Percentiles rank a stretch among this genome's conserved stretches.
phyloP scores from a whole-genome alignment of 176 grass and related monocot genomes.

The Pontederia crassipes region DNA sequence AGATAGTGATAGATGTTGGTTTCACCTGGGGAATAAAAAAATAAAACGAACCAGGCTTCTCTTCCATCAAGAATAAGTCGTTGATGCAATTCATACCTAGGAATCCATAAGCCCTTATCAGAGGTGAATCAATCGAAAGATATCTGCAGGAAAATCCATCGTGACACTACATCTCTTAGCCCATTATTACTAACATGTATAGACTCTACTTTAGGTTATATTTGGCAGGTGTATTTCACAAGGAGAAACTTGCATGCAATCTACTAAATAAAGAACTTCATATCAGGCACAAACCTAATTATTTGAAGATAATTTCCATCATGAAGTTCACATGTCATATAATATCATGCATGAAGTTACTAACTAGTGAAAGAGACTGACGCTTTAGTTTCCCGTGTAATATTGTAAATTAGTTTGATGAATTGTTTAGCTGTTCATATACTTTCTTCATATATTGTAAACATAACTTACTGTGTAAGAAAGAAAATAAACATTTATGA shows the following conservation, averaged over 20 bases:
- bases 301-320: too few relatives aligned
- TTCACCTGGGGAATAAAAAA: conserved; percentile 87
- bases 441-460: not conserved
- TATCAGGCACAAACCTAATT: too few relatives aligned
- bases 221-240: not conserved
- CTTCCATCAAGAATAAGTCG: conserved; percentile 25
- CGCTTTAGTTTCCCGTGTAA: too few relatives aligned
- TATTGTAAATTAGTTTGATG: too few relatives aligned
- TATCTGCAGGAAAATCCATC: conserved; percentile 41
- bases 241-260: not conserved
- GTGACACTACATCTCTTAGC: conserved; percentile 13
- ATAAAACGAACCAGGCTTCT: conserved; percentile 47
- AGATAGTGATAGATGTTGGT: conserved; percentile 6
- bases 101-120: conserved; percentile 71
- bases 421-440: not conserved
- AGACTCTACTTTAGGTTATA: not conserved
- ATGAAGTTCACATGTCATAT: too few relatives aligned
- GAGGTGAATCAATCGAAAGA: conserved; percentile 54
- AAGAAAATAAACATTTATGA: not conserved
- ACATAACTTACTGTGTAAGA: not conserved
- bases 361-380: too few relatives aligned
- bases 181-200: not conserved
- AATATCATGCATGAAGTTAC: too few relatives aligned
- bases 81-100: conserved; percentile 41
- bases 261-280: too few relatives aligned